Percentiles rank a stretch among this genome's conserved stretches.
Conservation (phyloP, 306 rosid genomes). For the Medicago arabica region DNA sequence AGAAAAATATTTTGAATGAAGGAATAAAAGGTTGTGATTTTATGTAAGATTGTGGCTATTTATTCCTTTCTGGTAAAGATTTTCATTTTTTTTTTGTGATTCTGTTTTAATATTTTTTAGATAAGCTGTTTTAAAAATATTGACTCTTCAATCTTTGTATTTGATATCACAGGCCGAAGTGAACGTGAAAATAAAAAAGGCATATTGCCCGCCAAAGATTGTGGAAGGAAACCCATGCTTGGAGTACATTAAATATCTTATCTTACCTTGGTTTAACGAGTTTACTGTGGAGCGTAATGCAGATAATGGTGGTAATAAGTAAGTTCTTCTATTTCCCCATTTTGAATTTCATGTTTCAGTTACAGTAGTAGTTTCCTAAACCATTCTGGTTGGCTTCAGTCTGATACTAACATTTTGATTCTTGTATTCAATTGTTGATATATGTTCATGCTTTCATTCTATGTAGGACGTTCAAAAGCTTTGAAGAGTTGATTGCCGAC, state of each 20-base stretch:
- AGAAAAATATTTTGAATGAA: neutral
- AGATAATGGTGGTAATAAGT: slow-evolving; percentile 79
- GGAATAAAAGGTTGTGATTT: neutral
- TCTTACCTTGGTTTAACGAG: slow-evolving; percentile 82
- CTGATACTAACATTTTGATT: slow-evolving; percentile 5
- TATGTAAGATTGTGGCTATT: slow-evolving; percentile 6
- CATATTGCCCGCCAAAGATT: slow-evolving; percentile 77
- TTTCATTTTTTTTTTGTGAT: neutral
- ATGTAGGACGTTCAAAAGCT: slow-evolving; percentile 64
- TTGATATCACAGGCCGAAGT: slow-evolving; percentile 68
- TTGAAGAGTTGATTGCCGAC: slow-evolving; percentile 64
- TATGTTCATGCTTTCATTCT: slow-evolving; percentile 21
- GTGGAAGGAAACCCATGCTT: slow-evolving; percentile 88
- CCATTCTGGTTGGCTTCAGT: slow-evolving; percentile 16
- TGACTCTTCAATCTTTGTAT: slow-evolving; percentile 29
- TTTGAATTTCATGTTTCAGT: neutral
- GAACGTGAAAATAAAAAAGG: slow-evolving; percentile 82
- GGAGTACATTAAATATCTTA: slow-evolving; percentile 72
- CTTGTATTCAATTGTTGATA: slow-evolving; percentile 20
- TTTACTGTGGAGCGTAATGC: slow-evolving; percentile 71
- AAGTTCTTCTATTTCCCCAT: slow-evolving; percentile 43
- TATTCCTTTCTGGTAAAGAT: neutral
- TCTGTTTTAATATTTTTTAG: neutral
- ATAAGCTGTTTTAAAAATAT: neutral
- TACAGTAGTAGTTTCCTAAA: slow-evolving; percentile 4